Base-by-base conservation (phyloP, 345 rosid genomes). In the Nasturtium officinale region DNA sequence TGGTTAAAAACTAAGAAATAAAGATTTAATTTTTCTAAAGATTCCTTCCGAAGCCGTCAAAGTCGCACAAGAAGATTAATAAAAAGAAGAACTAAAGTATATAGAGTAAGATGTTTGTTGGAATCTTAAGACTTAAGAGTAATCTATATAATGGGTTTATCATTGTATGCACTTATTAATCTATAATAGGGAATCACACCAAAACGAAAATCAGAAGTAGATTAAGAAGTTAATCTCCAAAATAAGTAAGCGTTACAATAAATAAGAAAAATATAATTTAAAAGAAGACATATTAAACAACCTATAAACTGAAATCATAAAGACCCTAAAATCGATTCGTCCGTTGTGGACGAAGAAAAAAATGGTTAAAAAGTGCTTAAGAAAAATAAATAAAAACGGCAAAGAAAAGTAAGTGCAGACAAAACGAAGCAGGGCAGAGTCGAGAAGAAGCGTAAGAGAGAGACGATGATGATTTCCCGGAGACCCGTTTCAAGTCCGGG, bases 401-500 rank as follows among this genome's bases (percentile, higher is more conserved):
- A 54, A 37, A 62, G 45, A 42, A 50, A 15, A 3, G 1, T 16
- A 38, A 40, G 71, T 64, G 62, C 25, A 57, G 77, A 55, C 63
- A 72, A 75, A 68, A 61, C 55, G 30, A 61, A 61, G 11, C 51
- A 29, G 73, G 50, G 50, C 13, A 58, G n/a, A 43, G 70, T 9
- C 43, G 18, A 13, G 74, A 54, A 29, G 38, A 56, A 70, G 42
- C 20, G 61, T 10, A 21, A 6, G 42, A 51, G 50, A 68, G 65
- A 20, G 71, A 43, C 59, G 72, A 77, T 46, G 74, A 92, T 86
- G 89, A 59, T 89, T 4, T 61, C 84, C 0, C 51, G 85, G 25
- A 87, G 86, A 75, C 82, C 86, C 81, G 73, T 78, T 16, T 85
- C 88, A 15, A 90, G 96, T 71, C 96, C 96, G 74, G 88, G 92